Base-by-base conservation (phyloP, 2,329 filamentous ascomycete species). In the Hawksworthiomyces lignivorus region DNA sequence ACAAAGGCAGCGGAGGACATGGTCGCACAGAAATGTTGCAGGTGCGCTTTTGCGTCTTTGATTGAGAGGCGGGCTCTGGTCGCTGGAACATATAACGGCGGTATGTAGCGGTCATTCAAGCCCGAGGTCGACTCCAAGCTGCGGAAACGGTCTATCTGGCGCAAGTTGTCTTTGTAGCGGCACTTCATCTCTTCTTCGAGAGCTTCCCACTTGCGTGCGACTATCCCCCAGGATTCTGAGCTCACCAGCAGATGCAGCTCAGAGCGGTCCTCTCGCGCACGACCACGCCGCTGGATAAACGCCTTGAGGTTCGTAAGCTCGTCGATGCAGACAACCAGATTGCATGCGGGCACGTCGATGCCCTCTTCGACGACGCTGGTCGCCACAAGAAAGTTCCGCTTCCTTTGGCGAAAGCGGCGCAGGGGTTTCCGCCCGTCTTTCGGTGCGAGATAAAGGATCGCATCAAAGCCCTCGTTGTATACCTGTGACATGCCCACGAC, bases 1-100 rank as follows among this genome's bases (percentile, higher is more conserved):
- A 80, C 68, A 54, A 80, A 86, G 20, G 75, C 72, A 1, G 65
- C 66, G 0, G 64, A 63, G 0, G 75, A 70, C 1, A 88, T 58
- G 0, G 72, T 70, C 0, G 68, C 65, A 58, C 89, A 96, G 52
- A 96, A 94, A 59, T 94, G 87, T 35, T 84, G 69, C 2, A 97
- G 70, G 57, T 92, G 87, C n/a, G 70, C 61, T 36, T 82, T 76
- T 1, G 87, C 84, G 50, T 84, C 84, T 28, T 85, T 75, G 2
- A 87, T 69, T 10, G 84, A 84, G 12, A 96, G 63, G 11, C 77
- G 61, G 1, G 86, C 87, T 5, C 80, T 64, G 0, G 69, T 73
- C 18, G 58, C 48, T 18, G 62, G 46, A 5, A 45, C 49, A 15
- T 20, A 26, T 14, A 54, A 36, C 14, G 52, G 50, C 28, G 43